Conservation (phyloP, 176 grass and related monocot genomes). For the Pontederia crassipes region DNA sequence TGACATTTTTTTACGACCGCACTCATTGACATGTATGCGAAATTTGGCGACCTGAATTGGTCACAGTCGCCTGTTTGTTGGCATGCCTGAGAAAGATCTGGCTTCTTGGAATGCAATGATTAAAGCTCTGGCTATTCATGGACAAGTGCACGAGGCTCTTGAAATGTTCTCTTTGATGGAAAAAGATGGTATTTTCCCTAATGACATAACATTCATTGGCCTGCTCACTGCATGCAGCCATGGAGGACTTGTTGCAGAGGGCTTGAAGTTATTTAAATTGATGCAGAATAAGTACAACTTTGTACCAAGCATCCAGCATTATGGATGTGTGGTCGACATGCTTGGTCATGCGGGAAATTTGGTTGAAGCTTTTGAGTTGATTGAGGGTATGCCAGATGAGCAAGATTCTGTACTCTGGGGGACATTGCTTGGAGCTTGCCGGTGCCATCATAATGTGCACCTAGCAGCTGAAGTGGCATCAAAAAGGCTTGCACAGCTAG, state of each 20-base stretch:
- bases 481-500: background rate
- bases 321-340: conserved; percentile 11
- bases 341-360: background rate
- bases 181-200: conserved; percentile 4
- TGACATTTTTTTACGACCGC: conserved; percentile 1
- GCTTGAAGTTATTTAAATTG: conserved; percentile 7
- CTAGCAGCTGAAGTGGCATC: conserved; percentile 10
- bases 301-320: conserved; percentile 4
- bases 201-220: conserved; percentile 9
- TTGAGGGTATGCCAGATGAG: background rate
- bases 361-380: background rate
- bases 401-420: background rate
- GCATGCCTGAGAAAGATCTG: conserved; percentile 10
- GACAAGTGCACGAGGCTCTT: conserved; percentile 3
- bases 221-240: conserved; percentile 9
- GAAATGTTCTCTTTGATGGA: background rate
- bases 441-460: background rate
- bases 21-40: conserved; percentile 10
- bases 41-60: conserved; percentile 3
- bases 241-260: conserved; percentile 5
- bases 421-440: conserved; percentile 1
- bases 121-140: conserved; percentile 7
- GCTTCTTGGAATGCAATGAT: conserved; percentile 15
- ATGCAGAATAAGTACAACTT: background rate
- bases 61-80: background rate